Conservation (phyloP, 2,329 filamentous ascomycete species). For the Fusarium drepaniforme region DNA sequence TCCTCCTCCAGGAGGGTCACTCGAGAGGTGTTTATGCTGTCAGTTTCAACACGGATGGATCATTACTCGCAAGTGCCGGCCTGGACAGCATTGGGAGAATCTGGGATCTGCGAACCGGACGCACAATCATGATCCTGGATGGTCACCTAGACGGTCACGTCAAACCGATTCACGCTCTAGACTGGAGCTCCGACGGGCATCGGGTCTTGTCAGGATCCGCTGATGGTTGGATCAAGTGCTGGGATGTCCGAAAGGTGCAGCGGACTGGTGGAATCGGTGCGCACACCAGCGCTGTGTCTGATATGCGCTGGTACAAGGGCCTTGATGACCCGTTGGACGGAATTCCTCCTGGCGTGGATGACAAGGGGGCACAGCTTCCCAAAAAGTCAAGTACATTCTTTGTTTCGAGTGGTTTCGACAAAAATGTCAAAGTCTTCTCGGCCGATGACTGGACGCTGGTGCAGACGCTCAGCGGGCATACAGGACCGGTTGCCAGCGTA, state of each 20-base stretch:
- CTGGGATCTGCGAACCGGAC: conserved; percentile 93
- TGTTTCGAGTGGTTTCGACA: conserved; percentile 91
- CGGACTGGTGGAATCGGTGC: conserved; percentile 88
- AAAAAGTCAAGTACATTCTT: conserved; percentile 94
- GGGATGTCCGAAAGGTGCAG: conserved; percentile 93
- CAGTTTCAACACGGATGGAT: conserved; percentile 91
- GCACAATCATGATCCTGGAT: conserved; percentile 96
- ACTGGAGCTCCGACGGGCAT: conserved; percentile 93
- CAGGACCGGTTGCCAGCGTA: conserved; percentile 90
- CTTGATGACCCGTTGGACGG: conserved; percentile 78
- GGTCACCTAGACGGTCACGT: conserved; percentile 85
- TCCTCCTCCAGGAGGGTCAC: conserved; percentile 93
- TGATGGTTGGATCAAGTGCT: conserved; percentile 97
- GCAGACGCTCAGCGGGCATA: conserved; percentile 90
- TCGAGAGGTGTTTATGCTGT: conserved; percentile 93
- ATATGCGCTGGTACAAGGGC: conserved; percentile 94
- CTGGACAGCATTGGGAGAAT: conserved; percentile 94
- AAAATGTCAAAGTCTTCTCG: conserved; percentile 94
- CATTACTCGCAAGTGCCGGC: conserved; percentile 90
- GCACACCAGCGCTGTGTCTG: conserved; percentile 91
- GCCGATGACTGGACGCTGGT: conserved; percentile 95
- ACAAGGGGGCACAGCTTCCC: conserved; percentile 75
- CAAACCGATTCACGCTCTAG: conserved; percentile 90
- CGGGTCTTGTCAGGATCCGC: conserved; percentile 93
- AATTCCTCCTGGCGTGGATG: conserved; percentile 69